Base-by-base conservation (phyloP, 768 basidiomycete genomes). In the Gymnopilus dilepis region DNA sequence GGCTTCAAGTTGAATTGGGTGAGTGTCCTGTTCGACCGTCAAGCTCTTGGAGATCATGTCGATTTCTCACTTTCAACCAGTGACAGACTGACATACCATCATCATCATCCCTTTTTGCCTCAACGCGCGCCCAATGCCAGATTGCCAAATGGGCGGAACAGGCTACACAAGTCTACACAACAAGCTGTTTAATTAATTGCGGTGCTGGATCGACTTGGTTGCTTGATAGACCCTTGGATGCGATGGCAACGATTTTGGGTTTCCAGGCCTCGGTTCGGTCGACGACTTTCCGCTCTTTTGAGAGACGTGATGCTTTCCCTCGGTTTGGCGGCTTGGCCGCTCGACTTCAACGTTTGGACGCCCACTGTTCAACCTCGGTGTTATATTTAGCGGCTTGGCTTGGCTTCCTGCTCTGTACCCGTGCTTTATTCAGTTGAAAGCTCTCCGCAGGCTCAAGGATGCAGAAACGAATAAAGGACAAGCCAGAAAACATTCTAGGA, bases 251-350 rank as follows among this genome's bases (percentile, higher is more conserved):
- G 47, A 50, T 28, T 6, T 13, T 13, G 21, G 15, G 5, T 24
- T 47, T 24, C 22, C 13, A 13, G 40, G 13, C 22, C 24, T 24
- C 43, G 43, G 43, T 50, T 50, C 47, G 47, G 47, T 31, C 47
- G 28, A n/a, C 9, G 4, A 41, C 17, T 8, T 21, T 9, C 40
- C 40, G n/a, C 40, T 13, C 22, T 24, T 47, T 47, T 15, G 28
- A 28, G n/a, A 50, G 47, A 50, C 47, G 47, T 50, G 47, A 50
- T 50, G 6, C 31, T 15, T 50, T 50, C 47, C 47, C 47, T 50
- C 30, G 47, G 17, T 28, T 30, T 50, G 47, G 30, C 30, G 17
- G 17, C 47, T 50, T 28, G 47, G 24, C 26, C n/a, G n/a, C n/a
- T n/a, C n/a, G n/a, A n/a, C n/a, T n/a, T n/a, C n/a, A n/a, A n/a